phyloP scores from a whole-genome alignment of 2,329 filamentous ascomycete genomes.

The Thielaviopsis musarum region DNA sequence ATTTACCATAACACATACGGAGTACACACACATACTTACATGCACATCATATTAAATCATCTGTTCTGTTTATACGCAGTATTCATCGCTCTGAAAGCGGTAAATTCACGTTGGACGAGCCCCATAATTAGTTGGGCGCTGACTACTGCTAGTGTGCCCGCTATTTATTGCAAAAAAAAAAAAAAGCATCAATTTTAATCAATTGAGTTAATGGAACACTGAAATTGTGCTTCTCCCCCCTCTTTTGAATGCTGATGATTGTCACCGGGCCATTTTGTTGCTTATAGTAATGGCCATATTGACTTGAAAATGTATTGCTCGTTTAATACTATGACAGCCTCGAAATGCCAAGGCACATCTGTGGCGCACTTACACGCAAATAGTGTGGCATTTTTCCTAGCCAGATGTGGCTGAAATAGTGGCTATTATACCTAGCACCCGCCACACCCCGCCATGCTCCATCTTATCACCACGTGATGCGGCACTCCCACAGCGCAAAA shows the following conservation, averaged over 20 bases:
- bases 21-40: too few species aligned
- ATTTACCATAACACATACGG: neutral
- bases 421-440: neutral
- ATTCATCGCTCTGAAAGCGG: neutral
- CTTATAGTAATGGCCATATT: neutral
- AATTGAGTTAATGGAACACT: neutral
- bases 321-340: neutral
- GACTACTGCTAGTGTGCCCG: neutral
- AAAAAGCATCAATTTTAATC: neutral
- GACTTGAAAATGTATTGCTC: neutral
- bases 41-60: neutral
- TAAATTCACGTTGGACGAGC: neutral
- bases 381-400: too few species aligned
- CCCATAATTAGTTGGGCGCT: neutral
- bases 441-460: neutral
- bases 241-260: too few species aligned
- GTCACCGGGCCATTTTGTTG: neutral
- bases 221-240: too few species aligned
- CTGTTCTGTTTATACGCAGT: too few species aligned
- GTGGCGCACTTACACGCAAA: neutral
- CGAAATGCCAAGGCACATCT: neutral
- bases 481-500: slow-evolving; percentile 1
- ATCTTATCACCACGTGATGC: neutral
- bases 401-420: neutral
- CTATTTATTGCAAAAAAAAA: neutral